phyloP scores from a whole-genome alignment of 768 basidiomycete species.

The Paxillus ammoniavirescens region DNA sequence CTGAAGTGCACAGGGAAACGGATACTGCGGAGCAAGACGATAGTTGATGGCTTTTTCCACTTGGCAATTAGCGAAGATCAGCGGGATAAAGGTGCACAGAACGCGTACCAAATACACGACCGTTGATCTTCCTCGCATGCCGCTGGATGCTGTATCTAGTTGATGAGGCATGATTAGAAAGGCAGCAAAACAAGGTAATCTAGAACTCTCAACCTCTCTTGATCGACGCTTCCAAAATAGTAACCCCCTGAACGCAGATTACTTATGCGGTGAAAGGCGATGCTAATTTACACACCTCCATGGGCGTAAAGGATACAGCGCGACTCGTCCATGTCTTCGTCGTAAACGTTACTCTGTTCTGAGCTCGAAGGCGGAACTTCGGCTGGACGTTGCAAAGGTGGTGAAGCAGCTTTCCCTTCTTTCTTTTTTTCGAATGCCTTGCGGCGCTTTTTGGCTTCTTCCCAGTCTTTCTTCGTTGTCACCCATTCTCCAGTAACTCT shows the following conservation, averaged over 20 bases:
- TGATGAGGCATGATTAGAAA: constrained; percentile 3
- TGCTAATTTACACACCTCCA: constrained; percentile 50
- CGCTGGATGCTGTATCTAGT: constrained; percentile 73
- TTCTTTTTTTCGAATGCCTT: constrained; percentile 45
- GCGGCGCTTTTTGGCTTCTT: constrained; percentile 57
- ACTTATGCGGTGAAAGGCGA: background rate
- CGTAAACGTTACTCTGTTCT: constrained; percentile 42
- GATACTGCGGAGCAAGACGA: constrained; percentile 93
- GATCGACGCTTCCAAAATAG: constrained; percentile 80
- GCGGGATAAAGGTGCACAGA: background rate
- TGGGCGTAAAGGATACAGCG: constrained; percentile 82
- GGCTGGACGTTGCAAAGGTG: constrained; percentile 15
- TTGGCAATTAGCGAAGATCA: constrained; percentile 13
- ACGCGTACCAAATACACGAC: constrained; percentile 73
- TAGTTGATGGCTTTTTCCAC: constrained; percentile 64
- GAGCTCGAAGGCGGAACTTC: constrained; percentile 19
- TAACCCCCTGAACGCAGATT: constrained; percentile 58
- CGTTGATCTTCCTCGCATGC: constrained; percentile 89
- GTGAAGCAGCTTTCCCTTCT: constrained; percentile 1
- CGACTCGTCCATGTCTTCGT: constrained; percentile 78
- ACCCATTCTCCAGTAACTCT: constrained; percentile 91
- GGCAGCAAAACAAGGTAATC: constrained; percentile 1
- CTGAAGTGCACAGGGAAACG: constrained; percentile 91
- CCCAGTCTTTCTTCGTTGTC: constrained; percentile 79
- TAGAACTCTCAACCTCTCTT: constrained; percentile 51